Conservation (phyloP, 441 rosid genomes). For the Pelargonium fulgidum region DNA sequence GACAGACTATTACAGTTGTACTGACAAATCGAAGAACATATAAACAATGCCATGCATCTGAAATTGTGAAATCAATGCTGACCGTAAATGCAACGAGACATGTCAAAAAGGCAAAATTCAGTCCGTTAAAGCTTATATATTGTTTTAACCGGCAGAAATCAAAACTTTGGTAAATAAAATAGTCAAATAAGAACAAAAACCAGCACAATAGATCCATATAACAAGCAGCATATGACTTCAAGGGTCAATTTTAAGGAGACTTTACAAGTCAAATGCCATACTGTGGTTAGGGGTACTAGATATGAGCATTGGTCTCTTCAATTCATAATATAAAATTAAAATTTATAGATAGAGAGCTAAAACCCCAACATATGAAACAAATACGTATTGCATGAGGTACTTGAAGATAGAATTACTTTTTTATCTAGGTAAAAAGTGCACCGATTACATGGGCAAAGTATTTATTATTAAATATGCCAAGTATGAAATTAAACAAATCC, state of each 20-base stretch:
- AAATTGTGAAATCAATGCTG: not conserved
- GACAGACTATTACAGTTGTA: conserved; percentile 8
- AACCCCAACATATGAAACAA: not conserved
- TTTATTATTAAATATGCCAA: not conserved
- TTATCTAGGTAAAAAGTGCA: not conserved
- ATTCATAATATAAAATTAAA: not conserved
- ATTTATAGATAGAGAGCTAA: not conserved
- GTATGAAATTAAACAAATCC: not conserved
- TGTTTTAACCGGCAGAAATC: not conserved
- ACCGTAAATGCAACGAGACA: too few relatives aligned
- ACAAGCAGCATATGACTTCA: not conserved
- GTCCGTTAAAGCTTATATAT: not conserved
- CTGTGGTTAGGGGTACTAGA: not conserved
- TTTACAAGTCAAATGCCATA: not conserved
- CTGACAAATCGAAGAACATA: conserved; percentile 1
- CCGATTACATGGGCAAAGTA: not conserved
- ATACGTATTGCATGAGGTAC: not conserved
- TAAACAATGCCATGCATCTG: not conserved
- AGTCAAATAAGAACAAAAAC: not conserved
- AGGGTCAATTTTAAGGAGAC: not conserved
- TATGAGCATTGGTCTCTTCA: not conserved
- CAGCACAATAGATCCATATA: not conserved
- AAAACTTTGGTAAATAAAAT: not conserved
- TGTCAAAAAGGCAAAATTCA: too few relatives aligned
- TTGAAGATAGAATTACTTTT: not conserved